Conservation (phyloP, 441 rosid species). For the Adansonia madagascariensis region DNA sequence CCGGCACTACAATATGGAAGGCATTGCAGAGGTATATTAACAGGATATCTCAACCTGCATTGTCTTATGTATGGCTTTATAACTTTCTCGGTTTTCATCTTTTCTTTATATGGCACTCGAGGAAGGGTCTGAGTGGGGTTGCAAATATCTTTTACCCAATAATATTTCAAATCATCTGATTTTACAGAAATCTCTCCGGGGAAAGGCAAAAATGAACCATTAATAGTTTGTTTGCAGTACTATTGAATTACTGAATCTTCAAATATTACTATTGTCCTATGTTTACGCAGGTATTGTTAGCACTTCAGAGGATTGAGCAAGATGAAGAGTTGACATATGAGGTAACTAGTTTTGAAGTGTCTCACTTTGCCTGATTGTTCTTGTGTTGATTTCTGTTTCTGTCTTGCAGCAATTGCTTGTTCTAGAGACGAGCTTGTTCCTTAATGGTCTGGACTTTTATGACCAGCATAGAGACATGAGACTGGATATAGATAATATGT, state of each 20-base stretch:
- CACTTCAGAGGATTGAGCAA: slow-evolving; percentile 87
- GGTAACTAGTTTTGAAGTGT: slow-evolving; percentile 46
- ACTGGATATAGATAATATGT: too few relatives aligned
- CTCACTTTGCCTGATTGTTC: slow-evolving; percentile 15
- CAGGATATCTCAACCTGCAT: slow-evolving; percentile 30
- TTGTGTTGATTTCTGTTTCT: slow-evolving; percentile 22
- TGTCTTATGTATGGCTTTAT: slow-evolving; percentile 17
- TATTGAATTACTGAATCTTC: slow-evolving; percentile 8
- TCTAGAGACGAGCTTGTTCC: too few relatives aligned
- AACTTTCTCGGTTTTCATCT: background rate
- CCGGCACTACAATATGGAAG: slow-evolving; percentile 68
- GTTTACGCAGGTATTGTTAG: slow-evolving; percentile 62
- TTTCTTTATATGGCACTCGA: background rate
- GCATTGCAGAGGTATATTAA: slow-evolving; percentile 85
- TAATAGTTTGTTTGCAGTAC: slow-evolving; percentile 8
- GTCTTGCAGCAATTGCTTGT: background rate
- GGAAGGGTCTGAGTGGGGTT: background rate
- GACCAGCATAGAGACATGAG: too few relatives aligned
- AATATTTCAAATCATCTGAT: background rate
- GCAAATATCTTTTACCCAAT: background rate
- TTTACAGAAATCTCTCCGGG: background rate
- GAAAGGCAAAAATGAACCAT: background rate
- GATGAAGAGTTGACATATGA: slow-evolving; percentile 83
- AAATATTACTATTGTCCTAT: slow-evolving; percentile 19
- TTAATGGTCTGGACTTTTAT: too few relatives aligned